Evolutionary conservation across 306 rosid species (phyloP).

Genomic region (Medicago lupulina): DNA sequence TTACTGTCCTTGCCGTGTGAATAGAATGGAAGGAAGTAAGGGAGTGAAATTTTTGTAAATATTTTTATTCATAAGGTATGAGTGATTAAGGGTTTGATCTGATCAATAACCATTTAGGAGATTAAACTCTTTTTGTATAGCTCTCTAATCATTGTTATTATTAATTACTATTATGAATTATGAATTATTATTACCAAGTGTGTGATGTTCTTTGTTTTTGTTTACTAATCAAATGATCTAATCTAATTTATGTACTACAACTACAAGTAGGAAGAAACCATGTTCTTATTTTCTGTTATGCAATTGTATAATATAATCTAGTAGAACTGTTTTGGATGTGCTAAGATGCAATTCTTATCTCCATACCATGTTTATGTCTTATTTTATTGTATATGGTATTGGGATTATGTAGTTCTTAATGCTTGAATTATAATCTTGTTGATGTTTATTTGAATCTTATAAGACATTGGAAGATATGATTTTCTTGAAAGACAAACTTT

Average conservation of each 20-base stretch:
- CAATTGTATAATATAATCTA: slow-evolving; percentile 4
- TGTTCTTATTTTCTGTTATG: slow-evolving; percentile 14
- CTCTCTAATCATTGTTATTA: slow-evolving; percentile 31
- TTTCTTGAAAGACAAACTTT: neutral
- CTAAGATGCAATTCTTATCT: neutral
- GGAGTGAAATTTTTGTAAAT: slow-evolving; percentile 51
- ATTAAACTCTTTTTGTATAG: slow-evolving; percentile 40
- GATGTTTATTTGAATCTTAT: neutral
- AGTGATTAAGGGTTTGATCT: slow-evolving; percentile 46
- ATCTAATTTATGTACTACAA: slow-evolving; percentile 47
- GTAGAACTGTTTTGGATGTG: neutral
- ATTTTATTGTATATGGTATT: neutral
- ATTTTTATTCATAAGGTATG: slow-evolving; percentile 38
- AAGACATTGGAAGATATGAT: neutral
- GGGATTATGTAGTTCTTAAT: neutral
- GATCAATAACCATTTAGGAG: slow-evolving; percentile 46
- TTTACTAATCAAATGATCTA: no score
- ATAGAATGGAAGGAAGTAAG: slow-evolving; percentile 39
- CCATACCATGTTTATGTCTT: neutral
- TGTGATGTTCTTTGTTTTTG: neutral
- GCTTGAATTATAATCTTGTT: neutral
- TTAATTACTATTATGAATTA: slow-evolving; percentile 28
- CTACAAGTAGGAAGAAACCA: slow-evolving; percentile 19
- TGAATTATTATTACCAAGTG: neutral
- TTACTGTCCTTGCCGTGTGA: slow-evolving; percentile 38